Evolutionary conservation across 2,329 filamentous ascomycete species (phyloP), one percentile per base, ranked within the genome.

Genomic region (Lasiodiplodia sp.): DNA sequence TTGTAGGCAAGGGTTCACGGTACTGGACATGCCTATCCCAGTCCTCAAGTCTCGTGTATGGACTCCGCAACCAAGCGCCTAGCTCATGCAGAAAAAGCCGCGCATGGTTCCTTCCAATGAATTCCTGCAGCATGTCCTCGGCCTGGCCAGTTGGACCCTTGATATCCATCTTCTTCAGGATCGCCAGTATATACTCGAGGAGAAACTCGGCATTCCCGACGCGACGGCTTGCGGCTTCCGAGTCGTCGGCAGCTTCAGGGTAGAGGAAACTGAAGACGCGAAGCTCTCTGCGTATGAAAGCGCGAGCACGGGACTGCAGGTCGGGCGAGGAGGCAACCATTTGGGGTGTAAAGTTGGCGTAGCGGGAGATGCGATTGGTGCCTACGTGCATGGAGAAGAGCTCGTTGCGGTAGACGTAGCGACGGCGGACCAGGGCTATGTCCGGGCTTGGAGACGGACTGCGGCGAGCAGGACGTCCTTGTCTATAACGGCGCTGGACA

Each of bases 11-110:
- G 34, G 69, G 66, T 53, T 77, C 74, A 4, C 44, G 73, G 75
- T 97, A 97, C 78, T 95, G 92, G 16, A 94, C 92, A 71, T 89
- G 83, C 21, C 86, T 82, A 81, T 97, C 95, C 93, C 94, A 98
- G 57, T 91, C 90, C 64, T 88, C 85, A 10, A 97, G 79, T 10
- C 86, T 88, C 2, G 79, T 84, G 74, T 88, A 95, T 0, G 94
- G 94, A 78, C 94, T 97, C 68, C 93, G 86, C 72, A 98, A 79
- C 89, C 92, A 98, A 12, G 89, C 87, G 70, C 90, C 87, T 70
- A 97, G 79, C 81, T 98, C 95, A 79, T 98, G 95, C 69, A 97
- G 79, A 72, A 98, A 93, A 49, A 97, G 78, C 21, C 85, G 83
- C 1, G 93, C 88, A 77, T 94, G 88, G 21, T 91, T 87, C 67